phyloP scores from a whole-genome alignment of 768 basidiomycete genomes.

The Royoungia palumana region DNA sequence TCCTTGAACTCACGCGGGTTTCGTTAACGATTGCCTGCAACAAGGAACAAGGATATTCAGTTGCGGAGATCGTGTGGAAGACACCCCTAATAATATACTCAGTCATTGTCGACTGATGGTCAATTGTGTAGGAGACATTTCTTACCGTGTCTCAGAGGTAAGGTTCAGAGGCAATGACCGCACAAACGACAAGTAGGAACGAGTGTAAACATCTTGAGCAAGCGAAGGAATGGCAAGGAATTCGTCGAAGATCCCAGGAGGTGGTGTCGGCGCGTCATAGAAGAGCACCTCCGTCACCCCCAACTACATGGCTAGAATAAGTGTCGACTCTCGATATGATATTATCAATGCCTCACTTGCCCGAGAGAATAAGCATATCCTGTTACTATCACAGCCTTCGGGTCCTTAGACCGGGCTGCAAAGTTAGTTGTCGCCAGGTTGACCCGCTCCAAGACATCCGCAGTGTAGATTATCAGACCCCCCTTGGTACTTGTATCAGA shows the following conservation, averaged over 20 bases:
- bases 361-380: conserved; percentile 32
- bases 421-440: conserved; percentile 13
- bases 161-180: not conserved
- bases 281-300: conserved; percentile 40
- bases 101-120: not conserved
- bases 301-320: conserved; percentile 1
- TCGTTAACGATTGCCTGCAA: conserved; percentile 35
- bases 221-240: conserved; percentile 21
- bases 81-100: not conserved
- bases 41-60: too few relatives aligned
- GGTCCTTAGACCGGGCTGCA: conserved; percentile 4
- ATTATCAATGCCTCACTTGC: not conserved
- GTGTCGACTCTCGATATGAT: not conserved
- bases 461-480: conserved; percentile 38
- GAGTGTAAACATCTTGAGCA: conserved; percentile 3
- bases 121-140: not conserved
- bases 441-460: not conserved
- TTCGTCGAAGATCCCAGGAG: conserved; percentile 19
- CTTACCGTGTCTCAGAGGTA: conserved; percentile 7
- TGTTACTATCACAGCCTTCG: conserved; percentile 35
- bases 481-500: conserved; percentile 34
- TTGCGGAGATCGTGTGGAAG: conserved; percentile 1
- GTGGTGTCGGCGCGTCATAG: conserved; percentile 45
- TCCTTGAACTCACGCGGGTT: too few relatives aligned
- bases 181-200: conserved; percentile 18